phyloP scores from a whole-genome alignment of 345 rosid species.

The Ceriops decandra region DNA sequence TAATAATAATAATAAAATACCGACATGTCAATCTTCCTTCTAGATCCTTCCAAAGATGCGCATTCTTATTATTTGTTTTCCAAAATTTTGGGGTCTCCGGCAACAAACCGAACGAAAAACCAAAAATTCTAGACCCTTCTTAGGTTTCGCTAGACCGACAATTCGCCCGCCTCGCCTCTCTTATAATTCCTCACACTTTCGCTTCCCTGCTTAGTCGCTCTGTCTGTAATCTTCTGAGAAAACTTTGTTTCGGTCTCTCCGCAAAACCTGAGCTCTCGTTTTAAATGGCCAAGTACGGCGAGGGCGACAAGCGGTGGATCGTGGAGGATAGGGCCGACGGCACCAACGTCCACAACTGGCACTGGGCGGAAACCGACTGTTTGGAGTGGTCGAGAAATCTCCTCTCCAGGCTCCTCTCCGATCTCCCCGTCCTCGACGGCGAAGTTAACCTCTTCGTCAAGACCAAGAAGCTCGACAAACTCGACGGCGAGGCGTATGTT shows the following conservation, averaged over 20 bases:
- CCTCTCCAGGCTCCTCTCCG: conserved; percentile 49
- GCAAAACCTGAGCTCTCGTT: background rate
- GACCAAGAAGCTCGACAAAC: conserved; percentile 58
- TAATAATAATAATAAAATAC: no score
- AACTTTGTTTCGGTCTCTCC: no score
- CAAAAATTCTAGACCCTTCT: conserved; percentile 10
- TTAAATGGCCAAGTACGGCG: conserved; percentile 90
- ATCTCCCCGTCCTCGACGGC: conserved; percentile 55
- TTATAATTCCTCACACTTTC: background rate
- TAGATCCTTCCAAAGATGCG: conserved; percentile 2
- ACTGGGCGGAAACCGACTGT: conserved; percentile 96
- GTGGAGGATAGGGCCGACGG: conserved; percentile 94
- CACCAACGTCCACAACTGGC: conserved; percentile 97
- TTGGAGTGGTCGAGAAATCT: conserved; percentile 75
- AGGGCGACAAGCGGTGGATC: conserved; percentile 98
- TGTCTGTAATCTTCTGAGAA: background rate
- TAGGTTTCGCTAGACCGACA: background rate
- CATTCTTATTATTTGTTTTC: background rate
- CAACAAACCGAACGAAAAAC: background rate
- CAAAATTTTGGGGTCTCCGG: background rate
- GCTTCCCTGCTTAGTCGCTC: background rate
- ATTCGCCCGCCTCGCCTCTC: background rate
- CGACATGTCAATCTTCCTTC: background rate
- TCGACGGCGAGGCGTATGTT: conserved; percentile 94
- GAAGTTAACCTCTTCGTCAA: conserved; percentile 58